These are phyloP conservation scores for Pseudogymnoascus sp. DNA, from an alignment of 2,329 filamentous ascomycete species.

Conservation along the genomic window DNA sequence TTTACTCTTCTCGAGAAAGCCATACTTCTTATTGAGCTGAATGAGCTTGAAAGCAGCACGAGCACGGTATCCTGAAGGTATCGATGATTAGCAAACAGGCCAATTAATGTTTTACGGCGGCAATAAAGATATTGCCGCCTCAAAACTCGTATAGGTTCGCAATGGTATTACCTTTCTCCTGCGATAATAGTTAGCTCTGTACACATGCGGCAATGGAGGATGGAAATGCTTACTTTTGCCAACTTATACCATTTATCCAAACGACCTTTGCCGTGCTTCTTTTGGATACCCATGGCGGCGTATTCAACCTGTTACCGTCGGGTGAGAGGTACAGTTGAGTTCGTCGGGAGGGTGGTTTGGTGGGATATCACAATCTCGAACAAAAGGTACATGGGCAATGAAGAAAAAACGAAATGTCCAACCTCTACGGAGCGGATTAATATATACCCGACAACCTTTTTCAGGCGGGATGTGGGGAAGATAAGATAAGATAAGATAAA, in stretches of 20 bases:
- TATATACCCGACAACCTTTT: background rate
- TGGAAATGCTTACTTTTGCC: conserved; percentile 74
- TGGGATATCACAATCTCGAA: conserved; percentile 7
- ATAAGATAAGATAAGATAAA: conserved; percentile 9
- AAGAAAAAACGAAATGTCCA: conserved; percentile 9
- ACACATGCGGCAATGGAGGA: conserved; percentile 14
- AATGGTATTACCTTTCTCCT: conserved; percentile 7
- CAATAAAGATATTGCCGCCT: background rate
- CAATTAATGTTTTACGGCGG: background rate
- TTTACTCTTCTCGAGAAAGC: conserved; percentile 93
- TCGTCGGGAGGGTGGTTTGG: background rate
- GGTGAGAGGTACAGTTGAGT: background rate
- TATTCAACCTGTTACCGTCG: conserved; percentile 5
- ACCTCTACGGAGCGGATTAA: background rate
- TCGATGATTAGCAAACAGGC: background rate
- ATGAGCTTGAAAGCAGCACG: conserved; percentile 97
- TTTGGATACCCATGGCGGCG: conserved; percentile 78
- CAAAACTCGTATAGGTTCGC: background rate
- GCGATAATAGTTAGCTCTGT: conserved; percentile 4
- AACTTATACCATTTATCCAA: conserved; percentile 98
- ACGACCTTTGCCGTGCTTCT: conserved; percentile 98
- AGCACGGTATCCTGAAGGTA: conserved; percentile 65
- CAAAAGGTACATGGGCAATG: conserved; percentile 8
- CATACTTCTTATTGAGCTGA: conserved; percentile 98
- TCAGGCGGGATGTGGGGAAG: background rate